Evolutionary conservation across 805 yeast species (phyloP), one percentile per base, ranked within the genome.

Genomic region (Candida cerambycidarum): DNA sequence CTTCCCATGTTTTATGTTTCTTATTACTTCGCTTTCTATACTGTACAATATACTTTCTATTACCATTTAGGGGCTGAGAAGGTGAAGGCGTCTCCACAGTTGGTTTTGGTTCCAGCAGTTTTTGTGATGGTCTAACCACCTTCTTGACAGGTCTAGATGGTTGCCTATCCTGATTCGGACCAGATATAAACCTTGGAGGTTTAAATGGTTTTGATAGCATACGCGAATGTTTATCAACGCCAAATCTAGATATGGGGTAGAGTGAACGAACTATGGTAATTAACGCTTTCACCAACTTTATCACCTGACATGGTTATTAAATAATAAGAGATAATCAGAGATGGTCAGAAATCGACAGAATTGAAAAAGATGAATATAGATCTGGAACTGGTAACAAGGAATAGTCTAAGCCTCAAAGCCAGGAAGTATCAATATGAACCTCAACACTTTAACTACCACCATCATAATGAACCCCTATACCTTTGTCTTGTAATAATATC

Each of bases 1-100:
- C 96, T 42, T 88, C 95, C 99, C 99, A 93, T 0, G 89, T 82
- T 58, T 90, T 90, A 60, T 89, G 81, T 69, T 92, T 89, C 63
- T 85, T 88, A 24, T 66, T 71, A 0, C 92, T 70, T 32, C 73
- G 71, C 59, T 88, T 89, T 25, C 99, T 68, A 75, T 83, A 85
- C 50, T 86, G 74, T 5, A 80, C 78, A 17, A 56, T 48, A 49
- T 55, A 67, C 25, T 31, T 16, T 25, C 34, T 38, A 11, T 17
- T 21, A 19, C 14, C 38, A 21, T 15, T 9, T 10, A 18, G 29
- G 3, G 10, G 5, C 5, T 23, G 4, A 12, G 5, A n/a, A n/a
- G 29, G 11, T n/a, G 29, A 25, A 25, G 4, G 29, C 5, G 7
- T 23, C 13, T 17, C 17, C 5, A 11, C 17, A 3, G 13, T 8